A percentile compares a stretch with the other conserved stretches of the same genome.
These are phyloP conservation scores for Chara braunii DNA, from an alignment of 139 green algal species.

Conservation along the genomic window DNA sequence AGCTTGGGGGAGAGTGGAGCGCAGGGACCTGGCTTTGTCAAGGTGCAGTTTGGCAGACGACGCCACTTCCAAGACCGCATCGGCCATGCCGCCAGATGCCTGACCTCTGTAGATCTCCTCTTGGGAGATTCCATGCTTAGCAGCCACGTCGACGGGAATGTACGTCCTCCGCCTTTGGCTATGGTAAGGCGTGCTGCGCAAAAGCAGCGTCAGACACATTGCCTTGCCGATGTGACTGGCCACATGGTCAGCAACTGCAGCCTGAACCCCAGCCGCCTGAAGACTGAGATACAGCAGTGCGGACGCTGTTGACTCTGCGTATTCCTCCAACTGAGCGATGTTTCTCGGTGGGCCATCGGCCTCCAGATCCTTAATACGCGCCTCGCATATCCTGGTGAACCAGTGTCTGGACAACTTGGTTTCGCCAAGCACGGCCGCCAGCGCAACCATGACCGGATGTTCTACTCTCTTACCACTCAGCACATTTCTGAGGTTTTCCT, in stretches of 20 bases:
- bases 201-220: slow-evolving; percentile 21
- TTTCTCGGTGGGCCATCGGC: slow-evolving; percentile 1
- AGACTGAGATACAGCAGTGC: slow-evolving; percentile 33
- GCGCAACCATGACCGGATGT: slow-evolving; percentile 21
- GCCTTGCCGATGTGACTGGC: slow-evolving; percentile 44
- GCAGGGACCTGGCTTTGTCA: slow-evolving; percentile 13
- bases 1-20: neutral
- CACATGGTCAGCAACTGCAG: slow-evolving; percentile 35
- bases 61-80: slow-evolving; percentile 30
- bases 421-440: slow-evolving; percentile 14
- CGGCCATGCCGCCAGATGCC: slow-evolving; percentile 3
- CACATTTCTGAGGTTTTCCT: slow-evolving; percentile 10
- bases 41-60: slow-evolving; percentile 28
- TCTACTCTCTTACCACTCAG: neutral
- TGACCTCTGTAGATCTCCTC: slow-evolving; percentile 41
- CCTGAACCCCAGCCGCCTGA: slow-evolving; percentile 15
- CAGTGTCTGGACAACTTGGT: slow-evolving; percentile 10
- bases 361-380: slow-evolving; percentile 22
- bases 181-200: slow-evolving; percentile 27
- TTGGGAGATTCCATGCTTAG: slow-evolving; percentile 22
- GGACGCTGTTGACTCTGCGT: slow-evolving; percentile 31
- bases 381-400: slow-evolving; percentile 22
- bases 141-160: slow-evolving; percentile 32
- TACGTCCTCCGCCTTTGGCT: slow-evolving; percentile 14
- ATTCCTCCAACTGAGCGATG: slow-evolving; percentile 13